A percentile compares a stretch with the other conserved stretches of the same genome.
These are phyloP conservation scores for Larix kaempferi DNA, from an alignment of 75 land plant species.

Conservation along the genomic window DNA sequence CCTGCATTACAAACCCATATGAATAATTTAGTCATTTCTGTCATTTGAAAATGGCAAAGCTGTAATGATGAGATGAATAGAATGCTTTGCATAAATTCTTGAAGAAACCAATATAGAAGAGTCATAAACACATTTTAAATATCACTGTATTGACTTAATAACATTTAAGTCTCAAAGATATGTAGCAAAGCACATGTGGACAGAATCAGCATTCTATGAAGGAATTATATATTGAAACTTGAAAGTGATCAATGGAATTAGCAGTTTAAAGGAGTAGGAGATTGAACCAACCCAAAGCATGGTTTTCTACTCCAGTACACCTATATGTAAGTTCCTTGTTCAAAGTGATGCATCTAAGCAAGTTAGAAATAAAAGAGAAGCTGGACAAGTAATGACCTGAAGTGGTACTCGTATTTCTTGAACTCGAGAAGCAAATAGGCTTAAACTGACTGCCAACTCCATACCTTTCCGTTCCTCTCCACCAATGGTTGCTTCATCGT, in stretches of 20 bases:
- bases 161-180: not conserved
- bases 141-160: not conserved
- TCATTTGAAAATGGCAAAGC: not conserved
- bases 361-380: not conserved
- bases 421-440: conserved; percentile 88
- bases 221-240: not conserved
- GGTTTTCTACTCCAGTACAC: not conserved
- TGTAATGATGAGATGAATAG: not conserved
- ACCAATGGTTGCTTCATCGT: conserved; percentile 91
- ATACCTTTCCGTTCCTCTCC: conserved; percentile 98
- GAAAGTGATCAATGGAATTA: not conserved
- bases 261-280: not conserved
- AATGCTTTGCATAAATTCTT: too few relatives aligned
- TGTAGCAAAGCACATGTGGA: not conserved
- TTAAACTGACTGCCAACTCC: conserved; percentile 94
- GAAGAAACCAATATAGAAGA: not conserved
- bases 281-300: not conserved
- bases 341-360: not conserved
- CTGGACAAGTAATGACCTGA: conserved; percentile 54
- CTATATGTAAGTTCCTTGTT: not conserved
- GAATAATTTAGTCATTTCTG: not conserved
- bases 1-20: conserved; percentile 34
- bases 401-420: conserved; percentile 95
- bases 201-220: not conserved
- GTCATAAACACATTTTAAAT: not conserved